Evolutionary conservation across 2,329 filamentous ascomycete genomes (phyloP).

Genomic region (Juglanconis juglandina): DNA sequence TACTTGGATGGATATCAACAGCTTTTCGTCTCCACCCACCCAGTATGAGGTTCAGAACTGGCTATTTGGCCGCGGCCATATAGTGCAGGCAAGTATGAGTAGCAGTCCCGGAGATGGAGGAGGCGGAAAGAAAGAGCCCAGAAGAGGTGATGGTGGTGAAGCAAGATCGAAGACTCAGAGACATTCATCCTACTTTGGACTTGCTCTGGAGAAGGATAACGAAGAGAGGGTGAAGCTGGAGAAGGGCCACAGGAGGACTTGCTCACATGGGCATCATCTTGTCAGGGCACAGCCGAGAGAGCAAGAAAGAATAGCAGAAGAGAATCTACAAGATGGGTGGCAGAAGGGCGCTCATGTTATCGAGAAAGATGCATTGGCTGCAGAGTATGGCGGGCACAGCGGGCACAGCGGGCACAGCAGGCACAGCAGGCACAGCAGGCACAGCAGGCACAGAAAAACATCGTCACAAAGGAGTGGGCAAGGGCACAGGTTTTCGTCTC

Average conservation of each 20-base stretch:
- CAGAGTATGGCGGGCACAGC: background rate
- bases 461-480: background rate
- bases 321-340: background rate
- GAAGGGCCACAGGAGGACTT: background rate
- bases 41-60: constrained; percentile 7
- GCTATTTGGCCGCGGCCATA: background rate
- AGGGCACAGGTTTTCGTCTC: background rate
- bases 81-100: background rate
- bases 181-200: background rate
- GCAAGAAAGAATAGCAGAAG: background rate
- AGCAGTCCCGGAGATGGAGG: background rate
- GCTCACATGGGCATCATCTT: background rate
- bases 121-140: background rate
- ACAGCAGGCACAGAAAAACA: background rate
- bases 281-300: background rate
- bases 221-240: background rate
- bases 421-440: background rate
- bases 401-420: background rate
- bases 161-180: background rate
- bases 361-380: too few relatives aligned
- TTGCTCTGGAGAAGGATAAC: background rate
- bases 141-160: background rate
- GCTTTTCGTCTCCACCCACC: background rate
- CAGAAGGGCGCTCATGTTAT: background rate
- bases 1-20: background rate